These are phyloP conservation scores for Mortierella claussenii DNA, from an alignment of 192 early-diverging fungal species.

Conservation along the genomic window DNA sequence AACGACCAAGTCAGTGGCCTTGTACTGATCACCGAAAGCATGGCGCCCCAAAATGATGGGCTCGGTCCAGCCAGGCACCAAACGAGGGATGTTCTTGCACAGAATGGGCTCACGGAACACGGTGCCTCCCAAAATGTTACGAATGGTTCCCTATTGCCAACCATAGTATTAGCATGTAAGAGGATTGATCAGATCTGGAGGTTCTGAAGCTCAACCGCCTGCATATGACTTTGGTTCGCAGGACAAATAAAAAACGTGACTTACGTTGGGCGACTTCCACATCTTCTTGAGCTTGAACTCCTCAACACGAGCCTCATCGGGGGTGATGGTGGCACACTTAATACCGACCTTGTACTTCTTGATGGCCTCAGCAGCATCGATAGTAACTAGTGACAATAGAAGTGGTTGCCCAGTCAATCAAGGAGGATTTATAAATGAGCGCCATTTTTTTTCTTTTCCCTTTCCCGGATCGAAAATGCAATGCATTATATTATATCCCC, in stretches of 20 bases:
- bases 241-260: not conserved
- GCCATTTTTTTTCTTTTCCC: too few species aligned
- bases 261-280: conserved; percentile 94
- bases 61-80: conserved; percentile 93
- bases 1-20: conserved; percentile 94
- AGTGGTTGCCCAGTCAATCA: too few species aligned
- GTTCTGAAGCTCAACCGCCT: too few species aligned
- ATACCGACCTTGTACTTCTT: conserved; percentile 97
- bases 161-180: too few species aligned
- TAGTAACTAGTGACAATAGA: conserved; percentile 74
- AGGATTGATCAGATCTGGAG: too few species aligned
- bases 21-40: conserved; percentile 98
- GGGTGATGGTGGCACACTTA: conserved; percentile 99
- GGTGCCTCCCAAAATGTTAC: conserved; percentile 95
- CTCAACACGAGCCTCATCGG: conserved; percentile 92
- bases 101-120: conserved; percentile 98
- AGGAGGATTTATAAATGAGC: not conserved
- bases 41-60: conserved; percentile 96
- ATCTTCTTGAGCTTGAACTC: conserved; percentile 97
- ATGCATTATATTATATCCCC: too few species aligned
- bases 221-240: too few species aligned
- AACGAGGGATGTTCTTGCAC: conserved; percentile 89
- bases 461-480: too few species aligned
- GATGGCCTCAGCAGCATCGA: conserved; percentile 94
- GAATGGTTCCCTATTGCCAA: conserved; percentile 88